These are phyloP conservation scores for Simmondsia chinensis DNA, from an alignment of 148 eudicot genomes.

Conservation along the genomic window DNA sequence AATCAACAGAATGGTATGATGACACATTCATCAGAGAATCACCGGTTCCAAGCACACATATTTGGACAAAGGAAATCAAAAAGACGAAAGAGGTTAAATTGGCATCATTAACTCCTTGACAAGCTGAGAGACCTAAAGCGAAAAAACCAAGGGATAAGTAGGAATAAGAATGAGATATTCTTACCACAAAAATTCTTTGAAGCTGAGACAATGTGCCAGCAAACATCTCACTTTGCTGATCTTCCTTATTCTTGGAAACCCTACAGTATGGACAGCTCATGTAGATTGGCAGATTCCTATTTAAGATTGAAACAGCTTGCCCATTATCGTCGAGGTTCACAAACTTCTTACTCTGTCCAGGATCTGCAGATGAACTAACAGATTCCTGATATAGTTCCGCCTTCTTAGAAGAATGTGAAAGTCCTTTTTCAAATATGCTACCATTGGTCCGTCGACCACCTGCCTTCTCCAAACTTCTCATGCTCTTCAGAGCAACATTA, in stretches of 20 bases:
- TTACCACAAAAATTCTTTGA: conserved; percentile 91
- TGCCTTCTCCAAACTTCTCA: conserved; percentile 31
- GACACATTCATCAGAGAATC: too few relatives aligned
- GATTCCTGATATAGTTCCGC: conserved; percentile 22
- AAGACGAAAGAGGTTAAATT: too few relatives aligned
- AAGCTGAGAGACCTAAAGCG: too few relatives aligned
- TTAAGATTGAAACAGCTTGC: conserved; percentile 46
- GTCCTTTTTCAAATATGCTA: conserved; percentile 17
- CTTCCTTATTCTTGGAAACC: conserved; percentile 45
- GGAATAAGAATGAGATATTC: conserved; percentile 7
- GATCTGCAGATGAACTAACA: conserved; percentile 26
- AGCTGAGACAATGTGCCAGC: conserved; percentile 86
- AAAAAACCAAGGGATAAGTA: too few relatives aligned
- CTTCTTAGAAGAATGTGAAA: conserved; percentile 17
- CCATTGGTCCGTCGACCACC: conserved; percentile 31
- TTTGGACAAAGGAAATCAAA: too few relatives aligned
- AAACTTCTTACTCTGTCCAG: conserved; percentile 28
- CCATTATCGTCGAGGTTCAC: conserved; percentile 52
- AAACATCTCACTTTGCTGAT: conserved; percentile 44
- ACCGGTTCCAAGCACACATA: too few relatives aligned
- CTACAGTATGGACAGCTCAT: conserved; percentile 77
- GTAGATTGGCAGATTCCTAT: conserved; percentile 71
- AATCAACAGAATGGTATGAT: too few relatives aligned
- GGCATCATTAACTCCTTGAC: too few relatives aligned
- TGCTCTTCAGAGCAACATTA: conserved; percentile 18